A percentile compares a stretch with the other conserved stretches of the same genome.
Evolutionary conservation across 2,329 filamentous ascomycete genomes (phyloP).

Genomic region (Coniochaeta prunicola): DNA sequence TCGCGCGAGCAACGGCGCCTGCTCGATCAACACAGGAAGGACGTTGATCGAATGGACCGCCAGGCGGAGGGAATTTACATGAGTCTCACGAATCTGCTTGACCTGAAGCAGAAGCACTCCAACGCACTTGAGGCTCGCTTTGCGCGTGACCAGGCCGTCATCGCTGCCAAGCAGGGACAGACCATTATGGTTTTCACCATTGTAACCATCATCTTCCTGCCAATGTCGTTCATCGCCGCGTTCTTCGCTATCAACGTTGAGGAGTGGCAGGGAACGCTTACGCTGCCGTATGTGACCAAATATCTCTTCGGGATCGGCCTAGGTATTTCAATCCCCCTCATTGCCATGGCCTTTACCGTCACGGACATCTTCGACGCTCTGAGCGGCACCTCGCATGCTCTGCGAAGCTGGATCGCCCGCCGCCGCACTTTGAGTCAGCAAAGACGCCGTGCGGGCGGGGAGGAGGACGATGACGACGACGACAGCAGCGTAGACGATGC

Average conservation of each 20-base stretch:
- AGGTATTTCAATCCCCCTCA: constrained; percentile 28
- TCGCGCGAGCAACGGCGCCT: constrained; percentile 4
- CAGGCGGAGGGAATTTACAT: constrained; percentile 4
- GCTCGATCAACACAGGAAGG: constrained; percentile 2
- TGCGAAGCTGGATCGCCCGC: not conserved
- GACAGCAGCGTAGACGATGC: not conserved
- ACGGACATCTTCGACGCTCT: constrained; percentile 21
- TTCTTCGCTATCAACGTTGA: constrained; percentile 35
- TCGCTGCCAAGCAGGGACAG: constrained; percentile 41
- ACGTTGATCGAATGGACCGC: constrained; percentile 3
- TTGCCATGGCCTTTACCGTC: constrained; percentile 29
- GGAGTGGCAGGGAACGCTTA: constrained; percentile 27
- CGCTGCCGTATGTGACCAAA: constrained; percentile 17
- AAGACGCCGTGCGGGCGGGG: too few species aligned
- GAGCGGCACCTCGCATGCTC: constrained; percentile 3
- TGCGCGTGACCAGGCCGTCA: constrained; percentile 47
- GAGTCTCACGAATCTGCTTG: constrained; percentile 49
- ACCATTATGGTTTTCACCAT: constrained; percentile 38
- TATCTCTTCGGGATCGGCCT: constrained; percentile 30
- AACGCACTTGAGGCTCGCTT: constrained; percentile 61
- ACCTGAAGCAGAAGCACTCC: constrained; percentile 63
- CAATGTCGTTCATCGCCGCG: constrained; percentile 34
- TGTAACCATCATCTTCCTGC: constrained; percentile 36
- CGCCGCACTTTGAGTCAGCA: not conserved
- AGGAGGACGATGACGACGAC: not conserved